Conservation (phyloP, 2,329 filamentous ascomycete species). For the Pseudogymnoascus sp. region DNA sequence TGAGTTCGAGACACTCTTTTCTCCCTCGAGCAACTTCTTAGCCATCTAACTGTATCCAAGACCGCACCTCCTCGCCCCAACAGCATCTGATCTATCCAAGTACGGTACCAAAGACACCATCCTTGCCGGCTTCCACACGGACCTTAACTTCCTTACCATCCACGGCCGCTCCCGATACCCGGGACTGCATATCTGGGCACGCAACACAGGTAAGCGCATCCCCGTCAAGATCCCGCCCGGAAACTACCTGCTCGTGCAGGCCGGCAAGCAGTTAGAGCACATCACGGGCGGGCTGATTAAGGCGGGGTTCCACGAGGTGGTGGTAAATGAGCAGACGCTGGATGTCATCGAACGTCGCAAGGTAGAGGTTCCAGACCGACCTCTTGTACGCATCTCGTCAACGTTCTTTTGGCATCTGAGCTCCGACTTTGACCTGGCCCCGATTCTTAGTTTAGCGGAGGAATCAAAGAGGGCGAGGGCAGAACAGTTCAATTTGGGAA, state of each 20-base stretch:
- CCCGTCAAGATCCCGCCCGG: constrained; percentile 49
- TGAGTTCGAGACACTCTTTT: constrained; percentile 17
- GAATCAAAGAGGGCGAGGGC: constrained; percentile 37
- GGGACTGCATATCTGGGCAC: constrained; percentile 54
- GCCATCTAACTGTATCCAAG: constrained; percentile 18
- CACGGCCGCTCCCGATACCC: constrained; percentile 55
- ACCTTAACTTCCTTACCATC: constrained; percentile 57
- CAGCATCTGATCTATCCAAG: constrained; percentile 47
- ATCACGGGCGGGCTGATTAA: constrained; percentile 52
- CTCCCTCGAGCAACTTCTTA: not conserved
- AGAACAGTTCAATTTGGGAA: constrained; percentile 39
- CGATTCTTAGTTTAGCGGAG: constrained; percentile 40
- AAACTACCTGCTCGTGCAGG: constrained; percentile 51
- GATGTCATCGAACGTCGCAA: constrained; percentile 37
- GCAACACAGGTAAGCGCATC: constrained; percentile 52
- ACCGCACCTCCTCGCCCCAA: constrained; percentile 48
- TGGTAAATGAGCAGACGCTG: constrained; percentile 45
- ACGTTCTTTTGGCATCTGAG: constrained; percentile 54
- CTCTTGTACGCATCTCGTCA: constrained; percentile 48
- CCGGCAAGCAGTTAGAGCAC: constrained; percentile 55
- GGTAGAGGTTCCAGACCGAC: constrained; percentile 36
- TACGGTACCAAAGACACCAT: constrained; percentile 48
- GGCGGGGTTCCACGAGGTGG: constrained; percentile 54
- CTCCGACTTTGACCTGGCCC: constrained; percentile 46
- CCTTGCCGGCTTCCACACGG: constrained; percentile 54